Conservation (phyloP, 176 grass and related monocot genomes). For the Ampelocalamus luodianensis region DNA sequence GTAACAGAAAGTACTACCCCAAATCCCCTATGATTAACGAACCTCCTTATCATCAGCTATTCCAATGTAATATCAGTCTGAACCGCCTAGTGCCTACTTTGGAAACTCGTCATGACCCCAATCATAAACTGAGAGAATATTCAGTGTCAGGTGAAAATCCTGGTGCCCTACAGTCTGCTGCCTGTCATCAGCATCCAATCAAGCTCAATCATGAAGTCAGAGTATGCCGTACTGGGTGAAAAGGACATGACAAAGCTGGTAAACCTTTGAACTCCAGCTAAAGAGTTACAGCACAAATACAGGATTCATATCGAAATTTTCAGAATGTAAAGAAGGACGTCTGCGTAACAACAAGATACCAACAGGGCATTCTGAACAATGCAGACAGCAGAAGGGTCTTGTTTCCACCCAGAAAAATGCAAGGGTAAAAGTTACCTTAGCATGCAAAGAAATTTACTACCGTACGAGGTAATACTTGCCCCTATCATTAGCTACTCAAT, state of each 20-base stretch:
- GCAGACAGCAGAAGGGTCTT: not conserved
- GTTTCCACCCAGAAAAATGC: no score
- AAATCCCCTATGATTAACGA: not conserved
- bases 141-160: conserved; percentile 34
- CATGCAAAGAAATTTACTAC: not conserved
- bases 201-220: not conserved
- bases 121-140: conserved; percentile 43
- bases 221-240: not conserved
- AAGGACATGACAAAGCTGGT: not conserved
- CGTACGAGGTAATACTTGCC: not conserved
- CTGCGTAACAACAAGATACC: not conserved
- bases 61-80: not conserved
- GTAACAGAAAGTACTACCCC: not conserved
- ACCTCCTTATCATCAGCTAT: not conserved
- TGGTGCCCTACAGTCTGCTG: not conserved
- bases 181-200: no score
- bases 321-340: not conserved
- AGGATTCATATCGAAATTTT: not conserved
- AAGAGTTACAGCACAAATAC: not conserved
- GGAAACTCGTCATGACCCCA: not conserved
- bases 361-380: not conserved
- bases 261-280: not conserved
- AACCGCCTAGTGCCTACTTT: not conserved
- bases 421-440: not conserved
- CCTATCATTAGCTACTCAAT: conserved; percentile 27